phyloP scores from a whole-genome alignment of 2,329 filamentous ascomycete genomes.

The Colletotrichum sp. region DNA sequence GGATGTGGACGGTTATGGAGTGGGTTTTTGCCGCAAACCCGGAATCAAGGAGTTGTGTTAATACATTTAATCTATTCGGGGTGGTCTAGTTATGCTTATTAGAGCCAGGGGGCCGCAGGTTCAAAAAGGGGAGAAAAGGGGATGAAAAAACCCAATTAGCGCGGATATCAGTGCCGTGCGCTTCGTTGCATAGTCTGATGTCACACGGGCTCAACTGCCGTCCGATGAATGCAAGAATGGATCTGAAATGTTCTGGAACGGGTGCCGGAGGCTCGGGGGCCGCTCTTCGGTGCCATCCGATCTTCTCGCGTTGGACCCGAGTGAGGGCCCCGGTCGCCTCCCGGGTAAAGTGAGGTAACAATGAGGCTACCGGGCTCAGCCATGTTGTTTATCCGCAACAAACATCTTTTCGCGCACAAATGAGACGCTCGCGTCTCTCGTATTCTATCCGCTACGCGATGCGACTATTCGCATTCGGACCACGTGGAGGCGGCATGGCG shows the following conservation, averaged over 20 bases:
- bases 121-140: background rate
- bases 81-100: background rate
- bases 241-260: background rate
- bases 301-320: background rate
- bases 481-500: background rate
- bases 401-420: background rate
- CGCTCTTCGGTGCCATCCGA: background rate
- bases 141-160: background rate
- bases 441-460: background rate
- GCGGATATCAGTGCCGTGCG: background rate
- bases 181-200: background rate
- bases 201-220: background rate
- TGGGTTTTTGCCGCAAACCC: background rate
- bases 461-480: background rate
- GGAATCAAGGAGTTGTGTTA: background rate
- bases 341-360: background rate
- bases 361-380: background rate
- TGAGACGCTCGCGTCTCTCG: background rate
- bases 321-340: background rate
- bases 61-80: background rate
- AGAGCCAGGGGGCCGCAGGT: background rate
- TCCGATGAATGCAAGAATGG: background rate
- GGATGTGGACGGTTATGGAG: background rate
- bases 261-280: background rate
- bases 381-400: background rate